Percentiles rank a stretch among this genome's conserved stretches.
Conservation (phyloP, 1,284 basidiomycete species). For the Ustilago tritici region DNA sequence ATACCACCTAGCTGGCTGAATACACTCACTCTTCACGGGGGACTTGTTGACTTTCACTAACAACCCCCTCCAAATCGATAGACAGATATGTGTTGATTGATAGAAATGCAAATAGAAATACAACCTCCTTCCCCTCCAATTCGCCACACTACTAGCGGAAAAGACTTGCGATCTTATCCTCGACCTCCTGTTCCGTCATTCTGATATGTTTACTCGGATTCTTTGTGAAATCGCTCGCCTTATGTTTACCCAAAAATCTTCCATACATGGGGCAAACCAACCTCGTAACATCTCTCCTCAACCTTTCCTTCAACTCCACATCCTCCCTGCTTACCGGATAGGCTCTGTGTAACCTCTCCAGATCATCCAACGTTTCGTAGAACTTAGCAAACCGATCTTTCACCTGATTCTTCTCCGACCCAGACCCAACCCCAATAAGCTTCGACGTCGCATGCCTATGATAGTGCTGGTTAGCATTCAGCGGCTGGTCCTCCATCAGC, state of each 20-base stretch:
- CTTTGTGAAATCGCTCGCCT: slow-evolving; percentile 58
- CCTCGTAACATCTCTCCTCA: slow-evolving; percentile 54
- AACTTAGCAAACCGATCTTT: slow-evolving; percentile 66
- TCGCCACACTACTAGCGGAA: slow-evolving; percentile 30
- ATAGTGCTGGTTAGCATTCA: slow-evolving; percentile 33
- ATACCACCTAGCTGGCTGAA: slow-evolving; percentile 50
- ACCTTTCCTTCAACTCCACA: slow-evolving; percentile 45
- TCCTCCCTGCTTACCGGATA: slow-evolving; percentile 61
- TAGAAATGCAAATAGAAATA: slow-evolving; percentile 24
- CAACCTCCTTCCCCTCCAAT: not conserved
- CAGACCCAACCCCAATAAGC: slow-evolving; percentile 57
- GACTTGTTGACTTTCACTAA: slow-evolving; percentile 63
- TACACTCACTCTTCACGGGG: slow-evolving; percentile 46
- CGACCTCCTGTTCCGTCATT: slow-evolving; percentile 58
- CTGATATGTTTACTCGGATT: slow-evolving; percentile 62
- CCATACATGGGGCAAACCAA: slow-evolving; percentile 60
- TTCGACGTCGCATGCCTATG: slow-evolving; percentile 53
- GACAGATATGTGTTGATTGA: slow-evolving; percentile 1
- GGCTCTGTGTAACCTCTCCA: slow-evolving; percentile 61
- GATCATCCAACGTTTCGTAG: slow-evolving; percentile 62
- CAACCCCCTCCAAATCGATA: not conserved
- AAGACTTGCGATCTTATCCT: slow-evolving; percentile 51
- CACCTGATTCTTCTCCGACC: slow-evolving; percentile 58
- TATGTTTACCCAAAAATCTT: slow-evolving; percentile 56
- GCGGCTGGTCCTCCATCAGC: slow-evolving; percentile 59